phyloP scores from a whole-genome alignment of 306 rosid genomes.

The Castanea crenata region DNA sequence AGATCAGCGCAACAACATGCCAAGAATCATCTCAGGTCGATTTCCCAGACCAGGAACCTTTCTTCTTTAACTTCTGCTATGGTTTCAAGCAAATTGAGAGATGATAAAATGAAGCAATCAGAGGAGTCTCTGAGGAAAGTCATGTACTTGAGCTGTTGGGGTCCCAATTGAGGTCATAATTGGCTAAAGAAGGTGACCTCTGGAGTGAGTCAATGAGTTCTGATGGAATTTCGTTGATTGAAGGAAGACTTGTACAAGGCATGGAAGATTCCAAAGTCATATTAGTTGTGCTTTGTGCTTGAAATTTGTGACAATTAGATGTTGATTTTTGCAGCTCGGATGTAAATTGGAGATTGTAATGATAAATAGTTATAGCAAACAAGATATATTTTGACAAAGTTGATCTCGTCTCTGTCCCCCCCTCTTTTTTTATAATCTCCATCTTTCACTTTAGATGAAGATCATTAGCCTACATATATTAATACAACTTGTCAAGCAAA shows the following conservation, averaged over 20 bases:
- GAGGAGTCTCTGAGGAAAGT: constrained; percentile 72
- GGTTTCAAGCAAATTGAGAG: constrained; percentile 31
- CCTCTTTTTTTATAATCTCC: no score
- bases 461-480: no score
- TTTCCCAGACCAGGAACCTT: background rate
- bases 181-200: background rate
- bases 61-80: constrained; percentile 33
- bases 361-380: no score
- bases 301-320: no score
- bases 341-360: no score
- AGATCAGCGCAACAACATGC: background rate
- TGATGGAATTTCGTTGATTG: background rate
- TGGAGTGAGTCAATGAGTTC: background rate
- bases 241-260: background rate
- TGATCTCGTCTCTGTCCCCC: no score
- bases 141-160: constrained; percentile 73
- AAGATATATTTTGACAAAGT: no score
- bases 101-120: constrained; percentile 42
- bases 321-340: no score
- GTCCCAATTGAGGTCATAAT: constrained; percentile 22
- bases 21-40: background rate
- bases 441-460: no score
- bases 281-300: no score
- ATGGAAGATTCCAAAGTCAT: background rate
- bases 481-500: no score